A percentile compares a stretch with the other conserved stretches of the same genome.
Evolutionary conservation across 768 basidiomycete species (phyloP).

Genomic region (Tricholoma saponaceum): DNA sequence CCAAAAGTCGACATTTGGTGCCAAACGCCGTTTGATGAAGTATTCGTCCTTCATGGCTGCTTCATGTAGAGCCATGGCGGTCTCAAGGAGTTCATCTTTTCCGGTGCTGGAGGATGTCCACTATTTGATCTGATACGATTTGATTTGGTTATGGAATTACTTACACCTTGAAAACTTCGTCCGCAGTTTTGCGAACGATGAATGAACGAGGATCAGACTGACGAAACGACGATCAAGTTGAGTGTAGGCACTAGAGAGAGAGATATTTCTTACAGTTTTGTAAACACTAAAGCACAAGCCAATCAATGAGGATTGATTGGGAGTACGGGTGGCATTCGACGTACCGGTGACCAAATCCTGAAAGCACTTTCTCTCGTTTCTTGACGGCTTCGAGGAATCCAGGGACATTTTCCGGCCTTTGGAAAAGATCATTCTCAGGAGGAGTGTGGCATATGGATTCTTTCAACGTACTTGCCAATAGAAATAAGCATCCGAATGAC

Average conservation of each 20-base stretch:
- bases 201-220: conserved; percentile 90
- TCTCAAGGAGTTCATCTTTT: conserved; percentile 78
- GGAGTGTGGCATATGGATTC: neutral
- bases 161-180: conserved; percentile 88
- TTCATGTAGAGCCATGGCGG: conserved; percentile 85
- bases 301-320: neutral
- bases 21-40: conserved; percentile 75
- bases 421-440: neutral
- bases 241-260: neutral
- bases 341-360: conserved; percentile 86
- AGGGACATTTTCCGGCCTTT: conserved; percentile 78
- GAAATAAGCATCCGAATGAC: conserved; percentile 92
- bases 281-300: conserved; percentile 47
- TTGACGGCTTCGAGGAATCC: conserved; percentile 86
- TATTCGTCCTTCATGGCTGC: conserved; percentile 90
- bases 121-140: neutral
- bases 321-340: conserved; percentile 9
- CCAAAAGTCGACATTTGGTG: conserved; percentile 93
- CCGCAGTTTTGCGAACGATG: conserved; percentile 86
- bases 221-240: neutral
- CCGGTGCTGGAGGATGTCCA: conserved; percentile 59
- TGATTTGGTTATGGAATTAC: conserved; percentile 12
- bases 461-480: conserved; percentile 63
- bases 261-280: conserved; percentile 53
- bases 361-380: conserved; percentile 81